A percentile compares a stretch with the other conserved stretches of the same genome.
Evolutionary conservation across 164 flowering plant genomes (phyloP).

Genomic region (Platanus orientalis): DNA sequence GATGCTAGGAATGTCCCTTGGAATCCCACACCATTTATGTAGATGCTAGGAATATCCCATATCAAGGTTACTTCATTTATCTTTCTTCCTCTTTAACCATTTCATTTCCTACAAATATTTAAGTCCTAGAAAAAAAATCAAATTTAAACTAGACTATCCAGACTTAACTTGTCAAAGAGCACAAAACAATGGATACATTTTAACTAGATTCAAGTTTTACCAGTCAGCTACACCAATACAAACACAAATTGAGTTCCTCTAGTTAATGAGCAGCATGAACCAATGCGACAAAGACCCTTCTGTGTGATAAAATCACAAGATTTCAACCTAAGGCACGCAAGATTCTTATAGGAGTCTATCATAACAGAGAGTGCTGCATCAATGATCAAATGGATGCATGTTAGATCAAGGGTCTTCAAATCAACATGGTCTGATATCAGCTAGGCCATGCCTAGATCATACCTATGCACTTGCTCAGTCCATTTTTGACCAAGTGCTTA

Average conservation of each 20-base stretch:
- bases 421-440: slow-evolving; percentile 38
- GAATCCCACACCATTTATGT: too few species aligned
- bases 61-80: too few species aligned
- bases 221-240: slow-evolving; percentile 52
- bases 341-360: slow-evolving; percentile 44
- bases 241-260: slow-evolving; percentile 70
- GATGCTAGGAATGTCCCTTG: too few species aligned
- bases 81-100: too few species aligned
- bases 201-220: slow-evolving; percentile 19
- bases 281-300: slow-evolving; percentile 43
- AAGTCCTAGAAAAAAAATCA: slow-evolving; percentile 43
- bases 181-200: neutral
- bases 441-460: slow-evolving; percentile 48
- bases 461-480: slow-evolving; percentile 62
- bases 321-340: slow-evolving; percentile 55
- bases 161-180: neutral
- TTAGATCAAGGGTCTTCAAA: slow-evolving; percentile 48
- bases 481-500: slow-evolving; percentile 44
- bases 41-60: too few species aligned
- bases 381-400: slow-evolving; percentile 53
- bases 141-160: neutral
- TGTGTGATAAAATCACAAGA: slow-evolving; percentile 51
- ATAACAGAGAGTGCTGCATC: slow-evolving; percentile 52
- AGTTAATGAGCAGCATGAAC: slow-evolving; percentile 38
- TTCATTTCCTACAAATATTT: slow-evolving; percentile 40